Evolutionary conservation across 2,329 filamentous ascomycete species (phyloP), one percentile per base, ranked within the genome.

Genomic region (Cladophialophora bantiana): DNA sequence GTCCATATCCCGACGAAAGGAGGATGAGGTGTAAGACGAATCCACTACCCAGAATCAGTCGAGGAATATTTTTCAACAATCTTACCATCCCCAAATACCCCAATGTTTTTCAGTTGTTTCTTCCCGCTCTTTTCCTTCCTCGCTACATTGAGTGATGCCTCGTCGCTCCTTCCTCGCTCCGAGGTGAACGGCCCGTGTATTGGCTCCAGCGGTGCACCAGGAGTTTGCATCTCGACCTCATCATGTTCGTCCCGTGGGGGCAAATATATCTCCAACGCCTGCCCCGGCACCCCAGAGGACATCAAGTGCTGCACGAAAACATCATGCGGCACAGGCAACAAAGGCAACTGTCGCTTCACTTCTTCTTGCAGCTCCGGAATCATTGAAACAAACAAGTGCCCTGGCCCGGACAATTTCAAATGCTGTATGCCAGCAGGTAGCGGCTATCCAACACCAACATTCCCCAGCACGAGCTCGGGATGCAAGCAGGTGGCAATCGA

Each of bases 181-280:
- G 52, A 65, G 36, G 56, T 59, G 5, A 62, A 68, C 15, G 66
- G 62, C 15, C 45, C 56, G 26, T 65, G 56, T 42, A 65, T 35
- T 5, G 62, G 66, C 45, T 36, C 35, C 26, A 36, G 48, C 12
- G 50, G 66, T 18, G 56, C 62, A 13, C 56, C 71, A 7, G 77
- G 77, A 45, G 80, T 82, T 13, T 83, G 81, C 74, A 71, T 82
- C 62, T 73, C 76, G 34, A 76, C 75, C 2, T 63, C 75, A 4
- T 67, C 73, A 31, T 83, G 82, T 75, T 70, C 74, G 15, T 66
- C 74, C 1, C 65, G 68, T 15, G 80, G 80, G 63, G 81, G 81
- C 48, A 78, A 74, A 59, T 76, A 76, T 64, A 76, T 78, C 66
- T 70, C 72, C 35, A 77, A 78, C 18, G 77, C 75, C 42, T 75